Conservation (phyloP, 2,329 filamentous ascomycete species). For the Colletotrichum phormii region DNA sequence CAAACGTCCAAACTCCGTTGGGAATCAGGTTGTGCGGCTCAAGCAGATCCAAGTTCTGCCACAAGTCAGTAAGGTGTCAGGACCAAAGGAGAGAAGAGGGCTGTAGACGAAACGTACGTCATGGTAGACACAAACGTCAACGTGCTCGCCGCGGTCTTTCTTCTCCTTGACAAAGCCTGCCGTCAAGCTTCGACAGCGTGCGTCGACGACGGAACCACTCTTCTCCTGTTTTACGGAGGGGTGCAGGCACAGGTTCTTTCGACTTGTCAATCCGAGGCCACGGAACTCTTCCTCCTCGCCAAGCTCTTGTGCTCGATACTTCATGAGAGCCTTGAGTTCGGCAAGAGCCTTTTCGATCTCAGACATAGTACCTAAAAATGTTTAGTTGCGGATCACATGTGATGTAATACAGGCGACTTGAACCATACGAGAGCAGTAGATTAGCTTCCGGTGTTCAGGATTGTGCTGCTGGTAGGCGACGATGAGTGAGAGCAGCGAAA, state of each 20-base stretch:
- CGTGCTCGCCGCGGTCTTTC: conserved; percentile 93
- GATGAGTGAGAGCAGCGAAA: conserved; percentile 93
- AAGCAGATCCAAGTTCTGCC: conserved; percentile 87
- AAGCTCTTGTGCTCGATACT: conserved; percentile 90
- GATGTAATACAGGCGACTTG: not conserved
- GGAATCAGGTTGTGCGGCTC: conserved; percentile 96
- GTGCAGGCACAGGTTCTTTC: conserved; percentile 97
- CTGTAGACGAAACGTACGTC: conserved; percentile 69
- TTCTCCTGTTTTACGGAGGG: conserved; percentile 97
- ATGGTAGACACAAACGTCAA: conserved; percentile 95
- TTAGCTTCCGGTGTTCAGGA: conserved; percentile 93
- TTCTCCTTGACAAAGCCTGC: conserved; percentile 98
- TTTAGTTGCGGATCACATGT: not conserved
- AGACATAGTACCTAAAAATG: conserved; percentile 84
- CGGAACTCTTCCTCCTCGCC: conserved; percentile 93
- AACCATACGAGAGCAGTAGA: conserved; percentile 88
- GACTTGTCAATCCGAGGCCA: conserved; percentile 90
- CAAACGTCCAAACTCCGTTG: conserved; percentile 94
- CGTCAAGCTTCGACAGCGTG: conserved; percentile 93
- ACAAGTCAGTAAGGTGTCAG: conserved; percentile 23
- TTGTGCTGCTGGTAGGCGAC: conserved; percentile 96
- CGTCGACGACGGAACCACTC: conserved; percentile 92
- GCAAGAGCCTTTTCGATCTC: conserved; percentile 98
- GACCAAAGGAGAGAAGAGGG: too few species aligned
- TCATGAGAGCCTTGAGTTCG: conserved; percentile 93